Evolutionary conservation across 2,329 filamentous ascomycete species (phyloP), one percentile per base, ranked within the genome.

Genomic region (Penicillium glabrum): DNA sequence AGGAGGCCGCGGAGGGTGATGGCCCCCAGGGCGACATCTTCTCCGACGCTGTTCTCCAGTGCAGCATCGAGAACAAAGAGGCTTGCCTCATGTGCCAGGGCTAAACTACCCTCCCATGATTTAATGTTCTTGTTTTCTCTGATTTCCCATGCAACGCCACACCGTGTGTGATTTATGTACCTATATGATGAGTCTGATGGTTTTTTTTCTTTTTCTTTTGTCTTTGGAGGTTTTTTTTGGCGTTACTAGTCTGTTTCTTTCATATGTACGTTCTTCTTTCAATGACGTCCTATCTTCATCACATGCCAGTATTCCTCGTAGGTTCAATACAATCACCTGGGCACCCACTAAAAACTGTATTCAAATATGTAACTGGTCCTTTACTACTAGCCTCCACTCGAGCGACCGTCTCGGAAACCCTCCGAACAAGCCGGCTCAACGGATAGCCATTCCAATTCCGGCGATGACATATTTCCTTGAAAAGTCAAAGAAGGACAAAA

Each of bases 61-160:
- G 95, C 82, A 97, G 93, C 79, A 98, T 99, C 75, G 93, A 98
- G 73, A 97, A 98, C 81, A 91, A 89, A 67, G 95, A 99, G 75
- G 83, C 89, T 47, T 99, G 95, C 75, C 75, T 96, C 63, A 98
- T 99, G 95, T 99, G 95, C 87, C 96, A 91, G 78, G 93, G 93
- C 81, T 98, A 84, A 76, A 62, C 45, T 27, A 21, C 14, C 24
- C 51, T 48, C 58, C 58, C 45, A 64, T 55, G 57, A 61, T 64
- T 51, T 56, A 58, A 23, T 46, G 31, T 31, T 39, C 9, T 49
- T 45, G 37, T 24, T 31, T 41, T 21, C 43, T 33, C 43, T 27
- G 23, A 24, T 46, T 33, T 10, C 19, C 39, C 19, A 23, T 51
- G 54, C 46, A 56, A 41, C 44, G 27, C 19, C 50, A 56, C 48